Conservation (phyloP, 164 flowering plant genomes). For the Vitis labrusca region DNA sequence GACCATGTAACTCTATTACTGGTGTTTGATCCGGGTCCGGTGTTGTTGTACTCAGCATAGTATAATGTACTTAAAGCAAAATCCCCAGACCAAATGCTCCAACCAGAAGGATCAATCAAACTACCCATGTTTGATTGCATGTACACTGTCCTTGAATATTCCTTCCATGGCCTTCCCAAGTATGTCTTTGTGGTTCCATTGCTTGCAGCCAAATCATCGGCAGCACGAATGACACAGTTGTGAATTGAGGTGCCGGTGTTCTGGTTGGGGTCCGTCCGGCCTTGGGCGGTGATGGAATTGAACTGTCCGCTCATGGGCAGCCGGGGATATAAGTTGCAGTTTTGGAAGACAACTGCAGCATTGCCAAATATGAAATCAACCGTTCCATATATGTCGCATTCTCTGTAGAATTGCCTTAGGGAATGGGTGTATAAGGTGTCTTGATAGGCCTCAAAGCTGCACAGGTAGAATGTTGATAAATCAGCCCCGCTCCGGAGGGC, state of each 20-base stretch:
- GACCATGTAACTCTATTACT: conserved; percentile 34
- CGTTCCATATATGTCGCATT: conserved; percentile 51
- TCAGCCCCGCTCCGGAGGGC: conserved; percentile 46
- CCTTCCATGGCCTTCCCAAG: conserved; percentile 55
- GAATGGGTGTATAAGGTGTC: conserved; percentile 50
- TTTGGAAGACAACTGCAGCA: conserved; percentile 43
- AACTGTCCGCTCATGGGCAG: conserved; percentile 37
- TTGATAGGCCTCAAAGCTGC: conserved; percentile 53
- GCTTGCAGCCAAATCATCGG: conserved; percentile 37
- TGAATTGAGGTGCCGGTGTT: conserved; percentile 46
- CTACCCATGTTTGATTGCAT: conserved; percentile 39
- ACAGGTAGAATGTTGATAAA: conserved; percentile 38
- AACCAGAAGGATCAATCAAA: conserved; percentile 35
- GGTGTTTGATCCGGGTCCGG: conserved; percentile 40
- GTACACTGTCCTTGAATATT: conserved; percentile 39
- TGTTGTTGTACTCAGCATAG: conserved; percentile 40
- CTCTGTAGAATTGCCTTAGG: conserved; percentile 42
- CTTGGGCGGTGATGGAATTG: conserved; percentile 54
- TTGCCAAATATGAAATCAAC: conserved; percentile 55
- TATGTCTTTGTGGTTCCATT: conserved; percentile 22
- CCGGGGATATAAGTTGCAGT: conserved; percentile 46
- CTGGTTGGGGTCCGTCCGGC: conserved; percentile 42
- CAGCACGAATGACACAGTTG: conserved; percentile 27
- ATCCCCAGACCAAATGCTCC: conserved; percentile 33
- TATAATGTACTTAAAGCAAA: conserved; percentile 36